A percentile compares a stretch with the other conserved stretches of the same genome.
phyloP scores from a whole-genome alignment of 2,329 filamentous ascomycete genomes.

The Trichoderma atroviride region DNA sequence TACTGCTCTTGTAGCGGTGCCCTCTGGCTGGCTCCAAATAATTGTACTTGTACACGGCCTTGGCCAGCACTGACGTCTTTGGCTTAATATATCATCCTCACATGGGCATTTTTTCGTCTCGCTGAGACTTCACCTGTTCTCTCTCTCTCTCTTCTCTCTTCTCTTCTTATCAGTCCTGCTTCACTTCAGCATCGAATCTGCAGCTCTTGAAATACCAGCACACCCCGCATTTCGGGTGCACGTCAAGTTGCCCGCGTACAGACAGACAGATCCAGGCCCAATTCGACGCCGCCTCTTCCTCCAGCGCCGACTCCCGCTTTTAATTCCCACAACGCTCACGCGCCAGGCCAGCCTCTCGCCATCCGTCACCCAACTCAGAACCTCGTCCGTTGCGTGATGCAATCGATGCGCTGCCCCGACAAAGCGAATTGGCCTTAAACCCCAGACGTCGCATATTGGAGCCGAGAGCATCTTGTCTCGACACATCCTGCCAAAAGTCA shows the following conservation, averaged over 20 bases:
- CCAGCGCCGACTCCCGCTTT: background rate
- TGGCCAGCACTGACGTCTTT: background rate
- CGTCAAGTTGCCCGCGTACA: background rate
- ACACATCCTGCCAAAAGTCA: background rate
- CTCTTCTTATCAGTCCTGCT: background rate
- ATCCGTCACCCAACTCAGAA: conserved; percentile 15
- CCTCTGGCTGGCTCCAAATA: background rate
- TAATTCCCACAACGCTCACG: conserved; percentile 14
- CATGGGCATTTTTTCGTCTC: background rate
- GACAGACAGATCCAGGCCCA: background rate
- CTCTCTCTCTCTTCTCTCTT: background rate
- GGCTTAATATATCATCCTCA: conserved; percentile 1
- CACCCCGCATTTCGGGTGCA: background rate
- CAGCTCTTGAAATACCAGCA: background rate
- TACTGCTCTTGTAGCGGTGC: background rate
- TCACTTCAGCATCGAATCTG: background rate
- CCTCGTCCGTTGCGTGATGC: conserved; percentile 19
- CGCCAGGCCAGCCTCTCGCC: conserved; percentile 3
- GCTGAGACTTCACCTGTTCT: background rate
- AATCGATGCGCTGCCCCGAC: conserved; percentile 1
- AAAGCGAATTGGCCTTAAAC: background rate
- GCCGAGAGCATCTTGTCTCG: background rate
- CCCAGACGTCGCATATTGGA: background rate
- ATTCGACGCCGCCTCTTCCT: background rate
- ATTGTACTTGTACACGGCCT: too few species aligned